Conservation (phyloP, 2,329 filamentous ascomycete genomes). For the Stachybotrys echinatus region DNA sequence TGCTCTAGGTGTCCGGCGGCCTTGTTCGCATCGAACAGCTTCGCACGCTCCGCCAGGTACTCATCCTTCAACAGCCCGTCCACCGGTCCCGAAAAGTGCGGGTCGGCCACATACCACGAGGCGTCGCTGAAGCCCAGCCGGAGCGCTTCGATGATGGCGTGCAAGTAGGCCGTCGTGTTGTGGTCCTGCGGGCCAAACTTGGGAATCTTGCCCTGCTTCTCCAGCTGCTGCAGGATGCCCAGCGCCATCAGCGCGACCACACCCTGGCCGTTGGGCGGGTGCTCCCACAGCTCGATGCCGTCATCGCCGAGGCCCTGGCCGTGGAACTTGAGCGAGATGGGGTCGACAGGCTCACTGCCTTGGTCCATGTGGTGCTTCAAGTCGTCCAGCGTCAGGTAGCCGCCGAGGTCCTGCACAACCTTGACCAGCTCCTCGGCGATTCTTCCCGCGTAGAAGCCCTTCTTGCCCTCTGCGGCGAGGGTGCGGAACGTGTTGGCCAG, state of each 20-base stretch:
- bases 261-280: constrained; percentile 93
- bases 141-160: constrained; percentile 81
- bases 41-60: constrained; percentile 68
- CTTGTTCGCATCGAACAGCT: constrained; percentile 51
- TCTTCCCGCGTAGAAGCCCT: constrained; percentile 83
- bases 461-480: constrained; percentile 75
- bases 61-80: constrained; percentile 62
- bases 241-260: constrained; percentile 93
- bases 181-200: constrained; percentile 66
- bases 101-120: constrained; percentile 85
- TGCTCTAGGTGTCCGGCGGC: constrained; percentile 58
- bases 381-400: constrained; percentile 74
- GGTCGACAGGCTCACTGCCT: constrained; percentile 73
- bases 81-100: constrained; percentile 62
- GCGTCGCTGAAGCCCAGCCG: constrained; percentile 88
- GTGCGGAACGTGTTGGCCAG: constrained; percentile 77
- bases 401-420: constrained; percentile 70
- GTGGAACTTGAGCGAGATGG: constrained; percentile 76
- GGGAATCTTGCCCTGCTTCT: constrained; percentile 68
- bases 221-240: constrained; percentile 83
- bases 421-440: constrained; percentile 78
- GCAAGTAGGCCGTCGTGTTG: constrained; percentile 76
- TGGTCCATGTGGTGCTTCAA: constrained; percentile 64
- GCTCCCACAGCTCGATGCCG: constrained; percentile 86
- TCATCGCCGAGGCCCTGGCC: constrained; percentile 49